Conservation (phyloP, 1,284 basidiomycete species). For the Pseudozyma pruni region DNA sequence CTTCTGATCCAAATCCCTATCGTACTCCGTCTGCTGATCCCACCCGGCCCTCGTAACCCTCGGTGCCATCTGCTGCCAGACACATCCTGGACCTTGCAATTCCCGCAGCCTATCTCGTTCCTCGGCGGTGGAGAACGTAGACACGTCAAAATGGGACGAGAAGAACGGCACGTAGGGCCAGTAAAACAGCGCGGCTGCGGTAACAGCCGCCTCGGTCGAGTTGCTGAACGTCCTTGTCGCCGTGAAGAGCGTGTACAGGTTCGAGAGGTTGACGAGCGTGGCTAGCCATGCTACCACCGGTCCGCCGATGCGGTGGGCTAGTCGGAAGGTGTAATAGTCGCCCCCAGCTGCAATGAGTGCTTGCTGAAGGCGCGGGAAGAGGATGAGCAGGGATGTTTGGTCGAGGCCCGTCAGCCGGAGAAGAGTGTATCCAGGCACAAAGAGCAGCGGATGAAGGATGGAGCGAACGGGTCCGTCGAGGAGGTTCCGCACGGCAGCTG, state of each 20-base stretch:
- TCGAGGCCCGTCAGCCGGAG: conserved; percentile 75
- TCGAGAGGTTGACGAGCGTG: conserved; percentile 80
- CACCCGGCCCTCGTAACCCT: background rate
- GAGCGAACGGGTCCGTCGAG: conserved; percentile 65
- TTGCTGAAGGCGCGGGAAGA: conserved; percentile 79
- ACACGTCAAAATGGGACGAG: conserved; percentile 12
- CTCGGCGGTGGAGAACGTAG: conserved; percentile 5
- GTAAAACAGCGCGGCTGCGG: conserved; percentile 79
- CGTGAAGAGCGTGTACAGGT: conserved; percentile 85
- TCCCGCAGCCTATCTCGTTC: conserved; percentile 4
- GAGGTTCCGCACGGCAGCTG: conserved; percentile 11
- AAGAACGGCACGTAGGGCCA: conserved; percentile 72
- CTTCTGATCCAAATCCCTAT: conserved; percentile 14
- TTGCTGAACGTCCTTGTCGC: conserved; percentile 91
- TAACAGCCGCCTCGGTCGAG: conserved; percentile 87
- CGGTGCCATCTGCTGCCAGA: conserved; percentile 9
- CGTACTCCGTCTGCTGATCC: conserved; percentile 6
- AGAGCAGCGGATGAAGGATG: conserved; percentile 71
- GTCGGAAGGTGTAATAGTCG: conserved; percentile 78
- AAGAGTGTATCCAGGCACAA: conserved; percentile 80
- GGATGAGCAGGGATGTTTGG: conserved; percentile 63
- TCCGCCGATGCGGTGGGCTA: conserved; percentile 76
- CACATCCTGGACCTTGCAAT: conserved; percentile 9
- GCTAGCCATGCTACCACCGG: conserved; percentile 71
- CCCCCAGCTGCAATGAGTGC: conserved; percentile 82